Evolutionary conservation across 1,284 basidiomycete genomes (phyloP), one percentile per base, ranked within the genome.

Genomic region (Taiwanofungus camphoratus): DNA sequence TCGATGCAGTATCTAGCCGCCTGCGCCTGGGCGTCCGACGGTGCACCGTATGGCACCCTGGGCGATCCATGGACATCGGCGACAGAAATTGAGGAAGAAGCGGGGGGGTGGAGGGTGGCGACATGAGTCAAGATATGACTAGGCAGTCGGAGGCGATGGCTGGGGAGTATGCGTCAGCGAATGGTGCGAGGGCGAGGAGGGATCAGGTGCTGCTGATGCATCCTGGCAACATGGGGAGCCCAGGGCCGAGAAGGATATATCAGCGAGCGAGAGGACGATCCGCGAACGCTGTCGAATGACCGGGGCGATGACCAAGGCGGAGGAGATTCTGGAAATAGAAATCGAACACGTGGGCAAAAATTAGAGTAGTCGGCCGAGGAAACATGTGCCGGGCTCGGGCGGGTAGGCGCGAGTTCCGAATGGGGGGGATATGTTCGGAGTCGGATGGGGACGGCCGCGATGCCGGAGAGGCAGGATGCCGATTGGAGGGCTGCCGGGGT

Each of bases 331-430:
- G 32, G 32, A 34, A 8, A 34, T 15, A 15, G 32, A 34, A 34
- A 8, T 7, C 15, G 32, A 34, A 34, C 19, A 15, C 32, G 35
- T 16, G 15, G 19, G 16, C 8, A 8, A 16, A 16, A 36, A 18
- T n/a, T n/a, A n/a, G n/a, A n/a, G n/a, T n/a, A n/a, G n/a, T 36
- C 35, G 35, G 35, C 35, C 35, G 32, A 34, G 32, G 16, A 34
- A 9, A 29, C n/a, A 8, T 13, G 15, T 34, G 32, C n/a, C n/a
- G n/a, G n/a, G n/a, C n/a, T n/a, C n/a, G n/a, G n/a, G n/a, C n/a
- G n/a, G n/a, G n/a, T n/a, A n/a, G n/a, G n/a, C n/a, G n/a, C n/a
- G n/a, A n/a, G n/a, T n/a, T n/a, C n/a, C n/a, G n/a, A n/a, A n/a
- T n/a, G n/a, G n/a, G n/a, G n/a, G n/a, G n/a, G n/a, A n/a, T n/a